Evolutionary conservation across 257 asterid genomes (phyloP).

Genomic region (Scutellaria barbata): DNA sequence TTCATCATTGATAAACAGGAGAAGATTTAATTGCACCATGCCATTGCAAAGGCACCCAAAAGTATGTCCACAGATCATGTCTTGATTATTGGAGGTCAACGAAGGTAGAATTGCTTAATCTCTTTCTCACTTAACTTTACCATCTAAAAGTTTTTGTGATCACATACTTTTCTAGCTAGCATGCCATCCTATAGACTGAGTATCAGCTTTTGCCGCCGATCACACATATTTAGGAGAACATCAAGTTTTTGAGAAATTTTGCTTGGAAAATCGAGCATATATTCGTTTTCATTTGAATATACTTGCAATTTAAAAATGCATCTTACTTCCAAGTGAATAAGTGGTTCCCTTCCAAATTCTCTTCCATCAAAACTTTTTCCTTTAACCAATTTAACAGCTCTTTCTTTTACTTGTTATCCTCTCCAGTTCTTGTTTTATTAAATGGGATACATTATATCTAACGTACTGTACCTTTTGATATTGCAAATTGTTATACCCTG

Average conservation of each 20-base stretch:
- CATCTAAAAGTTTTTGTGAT: constrained; percentile 5
- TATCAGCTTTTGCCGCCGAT: not conserved
- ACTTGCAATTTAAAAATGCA: too few species aligned
- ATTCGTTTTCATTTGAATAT: not conserved
- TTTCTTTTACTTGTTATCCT: too few species aligned
- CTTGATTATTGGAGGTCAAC: constrained; percentile 99
- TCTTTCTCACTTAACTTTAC: not conserved
- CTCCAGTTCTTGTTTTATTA: too few species aligned
- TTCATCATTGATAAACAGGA: constrained; percentile 53
- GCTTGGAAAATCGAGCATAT: not conserved
- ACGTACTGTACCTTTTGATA: too few species aligned
- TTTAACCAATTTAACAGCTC: too few species aligned
- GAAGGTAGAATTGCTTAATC: constrained; percentile 57
- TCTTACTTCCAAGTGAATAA: not conserved
- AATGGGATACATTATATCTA: too few species aligned
- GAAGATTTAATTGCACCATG: constrained; percentile 99
- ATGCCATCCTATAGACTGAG: not conserved
- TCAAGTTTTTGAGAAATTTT: not conserved
- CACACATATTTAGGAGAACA: not conserved
- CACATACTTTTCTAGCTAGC: constrained; percentile 25
- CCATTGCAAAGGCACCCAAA: constrained; percentile 98
- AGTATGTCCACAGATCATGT: constrained; percentile 95
- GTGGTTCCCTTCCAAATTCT: not conserved
- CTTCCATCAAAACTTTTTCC: not conserved
- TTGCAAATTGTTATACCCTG: too few species aligned